A percentile compares a stretch with the other conserved stretches of the same genome.
Evolutionary conservation across 2,329 filamentous ascomycete species (phyloP).

Genomic region (Venturia pyrina): DNA sequence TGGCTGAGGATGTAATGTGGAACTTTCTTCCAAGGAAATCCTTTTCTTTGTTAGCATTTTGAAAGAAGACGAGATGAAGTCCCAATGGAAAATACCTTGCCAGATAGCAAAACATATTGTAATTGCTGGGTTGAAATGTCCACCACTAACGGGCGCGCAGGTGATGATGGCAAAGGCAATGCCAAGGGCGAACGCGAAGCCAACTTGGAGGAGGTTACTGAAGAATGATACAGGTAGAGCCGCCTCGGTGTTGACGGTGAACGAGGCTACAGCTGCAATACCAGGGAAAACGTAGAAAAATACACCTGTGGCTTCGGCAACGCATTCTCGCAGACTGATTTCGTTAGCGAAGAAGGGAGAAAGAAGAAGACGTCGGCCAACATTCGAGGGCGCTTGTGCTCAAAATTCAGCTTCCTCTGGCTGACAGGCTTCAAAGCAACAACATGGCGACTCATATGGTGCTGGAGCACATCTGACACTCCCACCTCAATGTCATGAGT

Average conservation of each 20-base stretch:
- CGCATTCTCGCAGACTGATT: slow-evolving; percentile 44
- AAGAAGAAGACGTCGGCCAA: not conserved
- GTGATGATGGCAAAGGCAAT: slow-evolving; percentile 51
- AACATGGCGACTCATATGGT: slow-evolving; percentile 41
- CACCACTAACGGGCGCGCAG: slow-evolving; percentile 44
- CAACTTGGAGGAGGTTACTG: slow-evolving; percentile 46
- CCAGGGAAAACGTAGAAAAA: slow-evolving; percentile 46
- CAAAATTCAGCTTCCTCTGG: slow-evolving; percentile 45
- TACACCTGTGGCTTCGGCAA: slow-evolving; percentile 47
- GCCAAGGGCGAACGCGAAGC: slow-evolving; percentile 45
- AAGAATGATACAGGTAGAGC: slow-evolving; percentile 19
- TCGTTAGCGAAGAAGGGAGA: not conserved
- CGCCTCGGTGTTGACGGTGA: slow-evolving; percentile 38
- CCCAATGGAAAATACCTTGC: slow-evolving; percentile 42
- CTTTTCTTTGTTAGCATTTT: not conserved
- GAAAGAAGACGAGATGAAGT: not conserved
- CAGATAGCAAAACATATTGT: slow-evolving; percentile 35
- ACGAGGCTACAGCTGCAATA: slow-evolving; percentile 42
- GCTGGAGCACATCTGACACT: slow-evolving; percentile 43
- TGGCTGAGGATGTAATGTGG: slow-evolving; percentile 48
- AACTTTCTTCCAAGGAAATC: slow-evolving; percentile 43
- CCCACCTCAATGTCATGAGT: slow-evolving; percentile 37
- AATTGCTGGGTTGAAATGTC: slow-evolving; percentile 43
- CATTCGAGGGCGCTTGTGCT: slow-evolving; percentile 36
- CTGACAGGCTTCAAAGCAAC: slow-evolving; percentile 41